These are phyloP conservation scores for Violaceomyces palustris DNA, from an alignment of 1,284 basidiomycete genomes.

Conservation along the genomic window DNA sequence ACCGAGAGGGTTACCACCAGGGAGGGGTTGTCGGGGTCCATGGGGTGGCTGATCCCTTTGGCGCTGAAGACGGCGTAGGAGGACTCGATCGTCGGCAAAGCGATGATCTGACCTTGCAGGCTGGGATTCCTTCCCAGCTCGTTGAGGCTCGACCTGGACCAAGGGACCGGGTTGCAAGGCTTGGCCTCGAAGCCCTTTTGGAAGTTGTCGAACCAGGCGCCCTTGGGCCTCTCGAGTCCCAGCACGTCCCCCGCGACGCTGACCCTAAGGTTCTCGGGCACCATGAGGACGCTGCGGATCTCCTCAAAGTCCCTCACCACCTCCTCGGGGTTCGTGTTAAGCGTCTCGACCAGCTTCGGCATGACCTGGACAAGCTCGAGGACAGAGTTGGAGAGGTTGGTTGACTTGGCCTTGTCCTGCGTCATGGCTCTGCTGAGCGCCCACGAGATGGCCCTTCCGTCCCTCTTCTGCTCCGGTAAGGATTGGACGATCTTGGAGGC, in stretches of 20 bases:
- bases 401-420: slow-evolving; percentile 67
- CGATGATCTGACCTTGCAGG: slow-evolving; percentile 71
- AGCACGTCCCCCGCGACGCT: slow-evolving; percentile 82
- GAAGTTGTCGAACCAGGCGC: slow-evolving; percentile 15
- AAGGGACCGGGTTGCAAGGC: slow-evolving; percentile 64
- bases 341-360: slow-evolving; percentile 67
- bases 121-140: slow-evolving; percentile 67
- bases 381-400: slow-evolving; percentile 67
- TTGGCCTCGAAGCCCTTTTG: slow-evolving; percentile 5
- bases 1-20: slow-evolving; percentile 79
- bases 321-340: slow-evolving; percentile 53
- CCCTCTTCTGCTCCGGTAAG: slow-evolving; percentile 87
- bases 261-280: slow-evolving; percentile 76
- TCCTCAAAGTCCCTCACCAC: slow-evolving; percentile 38
- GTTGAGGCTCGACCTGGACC: slow-evolving; percentile 68
- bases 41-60: slow-evolving; percentile 58
- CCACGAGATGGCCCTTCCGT: slow-evolving; percentile 73
- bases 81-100: slow-evolving; percentile 89
- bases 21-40: slow-evolving; percentile 76
- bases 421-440: slow-evolving; percentile 69
- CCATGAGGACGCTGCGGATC: slow-evolving; percentile 42
- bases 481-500: slow-evolving; percentile 85
- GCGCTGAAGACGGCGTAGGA: slow-evolving; percentile 77
- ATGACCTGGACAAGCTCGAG: slow-evolving; percentile 73
- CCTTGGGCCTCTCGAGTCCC: slow-evolving; percentile 66